Percentiles rank a stretch among this genome's conserved stretches.
phyloP scores from a whole-genome alignment of 2,329 filamentous ascomycete genomes.

The Ophiostoma quercus region DNA sequence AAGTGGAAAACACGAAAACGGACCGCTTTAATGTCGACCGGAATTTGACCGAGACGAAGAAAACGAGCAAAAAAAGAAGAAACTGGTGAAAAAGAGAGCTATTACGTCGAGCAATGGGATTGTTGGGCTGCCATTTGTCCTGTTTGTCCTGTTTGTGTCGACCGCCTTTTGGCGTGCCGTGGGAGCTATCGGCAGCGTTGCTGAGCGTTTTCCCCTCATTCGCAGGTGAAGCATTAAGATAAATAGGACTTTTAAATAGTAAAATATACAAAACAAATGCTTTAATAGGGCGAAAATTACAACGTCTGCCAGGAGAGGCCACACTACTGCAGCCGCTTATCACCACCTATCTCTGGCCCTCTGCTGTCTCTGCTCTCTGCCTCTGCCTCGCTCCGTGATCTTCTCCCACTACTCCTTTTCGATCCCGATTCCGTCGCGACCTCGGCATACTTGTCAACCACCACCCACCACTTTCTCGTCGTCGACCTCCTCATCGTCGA shows the following conservation, averaged over 20 bases:
- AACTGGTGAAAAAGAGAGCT: conserved; percentile 10
- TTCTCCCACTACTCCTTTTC: conserved; percentile 7
- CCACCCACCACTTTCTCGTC: background rate
- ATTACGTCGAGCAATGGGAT: conserved; percentile 8
- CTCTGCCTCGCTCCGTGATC: background rate
- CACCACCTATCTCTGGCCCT: conserved; percentile 7
- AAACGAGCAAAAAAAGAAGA: background rate
- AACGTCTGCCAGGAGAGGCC: background rate
- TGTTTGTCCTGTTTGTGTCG: background rate
- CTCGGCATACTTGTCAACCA: background rate
- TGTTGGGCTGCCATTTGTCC: background rate
- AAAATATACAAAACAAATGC: background rate
- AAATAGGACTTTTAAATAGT: background rate
- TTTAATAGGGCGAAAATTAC: conserved; percentile 8
- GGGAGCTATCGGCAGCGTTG: conserved; percentile 6
- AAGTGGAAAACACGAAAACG: conserved; percentile 20
- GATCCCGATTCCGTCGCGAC: conserved; percentile 9
- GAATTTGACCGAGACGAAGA: conserved; percentile 22
- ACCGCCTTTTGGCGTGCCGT: background rate
- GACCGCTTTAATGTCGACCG: conserved; percentile 21
- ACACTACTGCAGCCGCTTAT: conserved; percentile 5
- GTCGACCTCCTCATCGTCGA: conserved; percentile 8
- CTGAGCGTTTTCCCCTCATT: conserved; percentile 2
- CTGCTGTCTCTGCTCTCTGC: background rate
- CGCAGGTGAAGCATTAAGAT: background rate